Evolutionary conservation across 352 stramenopile genomes (phyloP).

Genomic region (Phytophthora sojae): DNA sequence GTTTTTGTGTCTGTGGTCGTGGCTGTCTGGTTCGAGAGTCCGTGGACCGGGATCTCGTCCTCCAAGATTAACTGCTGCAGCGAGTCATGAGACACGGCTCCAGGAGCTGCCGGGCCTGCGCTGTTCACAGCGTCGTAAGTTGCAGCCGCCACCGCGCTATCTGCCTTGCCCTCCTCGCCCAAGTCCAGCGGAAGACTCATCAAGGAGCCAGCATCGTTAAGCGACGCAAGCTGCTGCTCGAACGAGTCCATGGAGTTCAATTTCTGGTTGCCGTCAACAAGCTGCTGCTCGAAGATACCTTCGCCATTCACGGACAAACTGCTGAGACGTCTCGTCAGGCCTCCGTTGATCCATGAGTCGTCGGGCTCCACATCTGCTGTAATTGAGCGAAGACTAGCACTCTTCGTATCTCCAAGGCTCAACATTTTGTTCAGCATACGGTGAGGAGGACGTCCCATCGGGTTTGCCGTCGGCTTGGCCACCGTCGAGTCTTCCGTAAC

Average conservation of each 20-base stretch:
- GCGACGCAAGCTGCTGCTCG: conserved; percentile 50
- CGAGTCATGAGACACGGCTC: conserved; percentile 30
- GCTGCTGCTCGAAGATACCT: conserved; percentile 39
- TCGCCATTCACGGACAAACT: conserved; percentile 53
- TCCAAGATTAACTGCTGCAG: conserved; percentile 51
- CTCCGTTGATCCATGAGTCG: conserved; percentile 57
- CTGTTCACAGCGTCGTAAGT: conserved; percentile 31
- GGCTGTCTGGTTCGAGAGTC: conserved; percentile 13
- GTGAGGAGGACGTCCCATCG: conserved; percentile 29
- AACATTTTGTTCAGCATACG: conserved; percentile 53
- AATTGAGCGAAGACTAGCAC: conserved; percentile 59
- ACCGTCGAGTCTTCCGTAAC: conserved; percentile 17
- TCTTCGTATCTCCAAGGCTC: conserved; percentile 64
- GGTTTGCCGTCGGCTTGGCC: conserved; percentile 23
- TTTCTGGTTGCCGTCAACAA: conserved; percentile 43
- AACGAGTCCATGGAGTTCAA: conserved; percentile 43
- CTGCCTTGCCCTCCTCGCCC: conserved; percentile 27
- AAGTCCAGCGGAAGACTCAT: conserved; percentile 41
- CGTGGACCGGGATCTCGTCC: conserved; percentile 43
- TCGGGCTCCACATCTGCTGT: conserved; percentile 59
- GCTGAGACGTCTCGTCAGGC: conserved; percentile 56
- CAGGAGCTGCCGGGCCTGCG: conserved; percentile 6
- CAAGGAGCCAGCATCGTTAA: conserved; percentile 47
- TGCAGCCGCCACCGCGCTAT: conserved; percentile 26
- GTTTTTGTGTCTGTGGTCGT: conserved; percentile 34